Evolutionary conservation across 2,329 filamentous ascomycete genomes (phyloP).

Genomic region (Ceratocystis colombiana): DNA sequence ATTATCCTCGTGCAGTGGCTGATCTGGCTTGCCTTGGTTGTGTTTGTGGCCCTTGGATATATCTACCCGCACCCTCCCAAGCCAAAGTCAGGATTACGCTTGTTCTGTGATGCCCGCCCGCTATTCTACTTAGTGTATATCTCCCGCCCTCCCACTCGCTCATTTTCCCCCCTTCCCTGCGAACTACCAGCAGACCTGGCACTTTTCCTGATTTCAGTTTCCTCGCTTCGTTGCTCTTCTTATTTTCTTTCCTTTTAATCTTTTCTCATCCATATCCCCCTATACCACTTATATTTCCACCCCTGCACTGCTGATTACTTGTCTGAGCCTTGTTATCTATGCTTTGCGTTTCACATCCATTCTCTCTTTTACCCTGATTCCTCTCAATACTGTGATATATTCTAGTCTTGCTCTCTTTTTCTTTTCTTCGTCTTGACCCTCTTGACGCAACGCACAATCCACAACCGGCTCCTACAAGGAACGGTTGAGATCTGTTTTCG

Average conservation of each 20-base stretch:
- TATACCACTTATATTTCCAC: constrained; percentile 1
- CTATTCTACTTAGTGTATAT: constrained; percentile 17
- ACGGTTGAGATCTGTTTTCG: constrained; percentile 15
- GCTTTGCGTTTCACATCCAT: constrained; percentile 1
- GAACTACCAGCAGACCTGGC: constrained; percentile 7
- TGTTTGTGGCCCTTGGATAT: not conserved
- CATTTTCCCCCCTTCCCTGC: constrained; percentile 6
- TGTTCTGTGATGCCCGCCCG: constrained; percentile 15
- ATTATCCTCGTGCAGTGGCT: constrained; percentile 9
- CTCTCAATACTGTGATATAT: not conserved
- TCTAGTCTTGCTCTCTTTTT: not conserved
- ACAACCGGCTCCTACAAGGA: constrained; percentile 3
- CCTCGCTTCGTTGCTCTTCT: not conserved
- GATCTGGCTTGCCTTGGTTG: not conserved
- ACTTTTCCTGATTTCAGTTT: constrained; percentile 15
- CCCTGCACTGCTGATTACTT: not conserved
- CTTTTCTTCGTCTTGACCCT: not conserved
- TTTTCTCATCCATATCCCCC: constrained; percentile 12
- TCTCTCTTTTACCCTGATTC: not conserved
- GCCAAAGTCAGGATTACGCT: constrained; percentile 12
- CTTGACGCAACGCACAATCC: constrained; percentile 10
- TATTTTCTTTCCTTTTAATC: constrained; percentile 5
- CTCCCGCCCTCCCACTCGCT: constrained; percentile 11
- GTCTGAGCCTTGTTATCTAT: constrained; percentile 2
- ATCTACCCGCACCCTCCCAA: not conserved